Evolutionary conservation across 129 eudicot species (phyloP).

Genomic region (Arctium lappa): DNA sequence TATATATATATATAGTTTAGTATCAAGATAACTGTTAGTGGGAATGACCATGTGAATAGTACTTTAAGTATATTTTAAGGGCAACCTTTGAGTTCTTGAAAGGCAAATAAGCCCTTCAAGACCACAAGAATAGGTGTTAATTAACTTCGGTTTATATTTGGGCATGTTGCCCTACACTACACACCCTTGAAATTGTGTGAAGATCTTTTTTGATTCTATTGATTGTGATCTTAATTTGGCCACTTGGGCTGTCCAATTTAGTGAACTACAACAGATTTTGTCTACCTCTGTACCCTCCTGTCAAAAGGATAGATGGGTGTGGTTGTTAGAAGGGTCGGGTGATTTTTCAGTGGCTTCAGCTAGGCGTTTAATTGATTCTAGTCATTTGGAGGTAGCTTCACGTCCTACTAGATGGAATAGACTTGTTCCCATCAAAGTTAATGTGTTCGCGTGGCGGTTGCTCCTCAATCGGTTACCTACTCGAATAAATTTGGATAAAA

Average conservation of each 20-base stretch:
- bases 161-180: not conserved
- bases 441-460: too few relatives aligned
- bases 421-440: too few relatives aligned
- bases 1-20: not conserved
- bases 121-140: not conserved
- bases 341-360: too few relatives aligned
- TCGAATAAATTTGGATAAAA: too few relatives aligned
- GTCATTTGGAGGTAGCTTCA: too few relatives aligned
- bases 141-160: conserved; percentile 8
- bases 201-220: conserved; percentile 19
- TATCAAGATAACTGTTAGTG: conserved; percentile 30
- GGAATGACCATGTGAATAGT: conserved; percentile 34
- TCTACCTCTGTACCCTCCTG: too few relatives aligned
- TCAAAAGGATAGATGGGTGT: too few relatives aligned
- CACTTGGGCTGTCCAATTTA: not conserved
- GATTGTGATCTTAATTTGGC: conserved; percentile 2
- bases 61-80: conserved; percentile 17
- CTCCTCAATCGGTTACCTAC: too few relatives aligned
- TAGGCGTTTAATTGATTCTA: too few relatives aligned
- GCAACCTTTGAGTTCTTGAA: conserved; percentile 28
- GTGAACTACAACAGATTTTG: too few relatives aligned
- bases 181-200: conserved; percentile 1
- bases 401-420: too few relatives aligned
- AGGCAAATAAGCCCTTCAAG: conserved; percentile 30
- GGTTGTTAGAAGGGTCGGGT: too few relatives aligned